These are phyloP conservation scores for Rhizopus sp. DNA, from an alignment of 371 early-diverging fungal genomes.

Conservation along the genomic window DNA sequence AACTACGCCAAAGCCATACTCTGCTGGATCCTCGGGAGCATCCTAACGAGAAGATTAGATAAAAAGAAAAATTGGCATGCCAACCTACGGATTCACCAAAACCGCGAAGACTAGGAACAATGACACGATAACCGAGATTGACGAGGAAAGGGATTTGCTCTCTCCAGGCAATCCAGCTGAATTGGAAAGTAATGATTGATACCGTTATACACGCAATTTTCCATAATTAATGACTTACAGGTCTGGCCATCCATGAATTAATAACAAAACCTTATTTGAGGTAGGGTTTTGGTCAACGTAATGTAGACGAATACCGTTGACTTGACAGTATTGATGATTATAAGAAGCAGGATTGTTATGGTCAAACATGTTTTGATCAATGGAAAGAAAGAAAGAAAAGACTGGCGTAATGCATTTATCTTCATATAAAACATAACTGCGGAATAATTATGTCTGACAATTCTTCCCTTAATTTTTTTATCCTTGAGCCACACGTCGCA, in stretches of 20 bases:
- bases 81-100: slow-evolving; percentile 67
- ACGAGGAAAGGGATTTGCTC: slow-evolving; percentile 70
- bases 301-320: no score
- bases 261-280: no score
- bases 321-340: no score
- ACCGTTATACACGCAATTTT: no score
- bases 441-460: neutral
- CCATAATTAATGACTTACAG: slow-evolving; percentile 32
- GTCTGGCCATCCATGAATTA: no score
- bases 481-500: no score
- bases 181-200: no score
- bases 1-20: slow-evolving; percentile 58
- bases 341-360: slow-evolving; percentile 44
- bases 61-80: neutral
- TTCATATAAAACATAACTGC: neutral
- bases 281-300: no score
- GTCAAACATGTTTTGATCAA: slow-evolving; percentile 22
- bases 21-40: slow-evolving; percentile 45
- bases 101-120: slow-evolving; percentile 71
- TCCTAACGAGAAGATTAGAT: slow-evolving; percentile 30
- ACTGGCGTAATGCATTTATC: neutral
- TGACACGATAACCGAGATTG: slow-evolving; percentile 69
- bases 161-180: slow-evolving; percentile 74
- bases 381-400: neutral
- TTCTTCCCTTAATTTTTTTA: neutral